Evolutionary conservation across 306 rosid genomes (phyloP).

Genomic region (Acacia acuminata): DNA sequence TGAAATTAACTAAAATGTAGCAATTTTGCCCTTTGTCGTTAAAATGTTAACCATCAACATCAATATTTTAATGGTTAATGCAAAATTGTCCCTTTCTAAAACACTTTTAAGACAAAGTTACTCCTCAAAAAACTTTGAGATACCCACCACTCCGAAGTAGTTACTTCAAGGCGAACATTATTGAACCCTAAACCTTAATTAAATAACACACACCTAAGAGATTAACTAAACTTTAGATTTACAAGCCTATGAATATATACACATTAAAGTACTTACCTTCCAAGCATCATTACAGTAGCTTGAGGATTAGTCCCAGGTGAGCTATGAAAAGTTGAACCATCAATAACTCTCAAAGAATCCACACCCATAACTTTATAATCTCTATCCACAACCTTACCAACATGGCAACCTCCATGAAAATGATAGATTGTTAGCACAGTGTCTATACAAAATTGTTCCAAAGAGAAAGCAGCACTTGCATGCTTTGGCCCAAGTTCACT

Average conservation of each 20-base stretch:
- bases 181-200: no score
- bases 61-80: no score
- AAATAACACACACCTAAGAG: background rate
- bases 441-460: background rate
- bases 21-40: no score
- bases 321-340: background rate
- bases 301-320: constrained; percentile 1
- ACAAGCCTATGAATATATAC: background rate
- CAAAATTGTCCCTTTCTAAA: no score
- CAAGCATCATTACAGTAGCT: background rate
- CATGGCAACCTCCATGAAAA: background rate
- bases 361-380: background rate
- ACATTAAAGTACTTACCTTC: background rate
- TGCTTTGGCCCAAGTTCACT: background rate
- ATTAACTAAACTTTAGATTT: background rate
- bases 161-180: no score
- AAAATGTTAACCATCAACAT: no score
- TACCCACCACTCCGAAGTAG: no score
- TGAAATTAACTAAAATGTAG: no score
- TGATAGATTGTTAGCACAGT: background rate
- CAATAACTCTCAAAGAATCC: background rate
- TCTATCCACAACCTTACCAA: background rate
- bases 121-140: no score
- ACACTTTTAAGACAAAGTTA: no score
- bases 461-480: background rate